phyloP scores from a whole-genome alignment of 192 early-diverging fungal genomes.

The Coemansia aciculifera region DNA sequence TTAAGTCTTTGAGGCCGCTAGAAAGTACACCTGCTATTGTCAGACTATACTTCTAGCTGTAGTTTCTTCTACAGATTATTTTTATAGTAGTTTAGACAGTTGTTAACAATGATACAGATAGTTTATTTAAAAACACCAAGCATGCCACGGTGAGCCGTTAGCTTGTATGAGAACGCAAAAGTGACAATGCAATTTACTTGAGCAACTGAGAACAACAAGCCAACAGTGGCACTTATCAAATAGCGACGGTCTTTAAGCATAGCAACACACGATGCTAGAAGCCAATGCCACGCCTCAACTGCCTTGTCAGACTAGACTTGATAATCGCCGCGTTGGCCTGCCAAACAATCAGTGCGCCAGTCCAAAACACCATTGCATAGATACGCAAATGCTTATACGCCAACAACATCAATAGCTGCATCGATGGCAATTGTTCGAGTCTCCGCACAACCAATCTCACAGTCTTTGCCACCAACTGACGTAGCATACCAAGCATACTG shows the following conservation, averaged over 20 bases:
- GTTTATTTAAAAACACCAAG: background rate
- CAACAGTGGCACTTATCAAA: no score
- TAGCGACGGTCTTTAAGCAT: no score
- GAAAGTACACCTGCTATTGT: background rate
- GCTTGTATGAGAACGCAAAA: no score
- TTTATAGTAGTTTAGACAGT: background rate
- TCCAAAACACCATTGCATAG: slow-evolving; percentile 41
- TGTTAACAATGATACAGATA: background rate
- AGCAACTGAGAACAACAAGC: no score
- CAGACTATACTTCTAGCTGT: background rate
- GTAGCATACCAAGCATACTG: slow-evolving; percentile 6
- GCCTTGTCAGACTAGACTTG: slow-evolving; percentile 30
- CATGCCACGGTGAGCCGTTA: no score
- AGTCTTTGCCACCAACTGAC: slow-evolving; percentile 3
- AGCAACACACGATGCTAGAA: slow-evolving; percentile 1
- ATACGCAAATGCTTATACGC: slow-evolving; percentile 47
- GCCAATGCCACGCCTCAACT: slow-evolving; percentile 34
- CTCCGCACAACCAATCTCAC: slow-evolving; percentile 16
- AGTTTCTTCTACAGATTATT: background rate
- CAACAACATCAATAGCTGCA: slow-evolving; percentile 33
- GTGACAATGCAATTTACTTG: no score
- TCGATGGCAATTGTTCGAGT: slow-evolving; percentile 17
- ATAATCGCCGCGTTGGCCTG: slow-evolving; percentile 47
- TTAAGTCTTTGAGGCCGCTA: background rate
- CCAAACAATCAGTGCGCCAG: slow-evolving; percentile 40